Conservation (phyloP, 441 rosid species). For the Daphne laureola region DNA sequence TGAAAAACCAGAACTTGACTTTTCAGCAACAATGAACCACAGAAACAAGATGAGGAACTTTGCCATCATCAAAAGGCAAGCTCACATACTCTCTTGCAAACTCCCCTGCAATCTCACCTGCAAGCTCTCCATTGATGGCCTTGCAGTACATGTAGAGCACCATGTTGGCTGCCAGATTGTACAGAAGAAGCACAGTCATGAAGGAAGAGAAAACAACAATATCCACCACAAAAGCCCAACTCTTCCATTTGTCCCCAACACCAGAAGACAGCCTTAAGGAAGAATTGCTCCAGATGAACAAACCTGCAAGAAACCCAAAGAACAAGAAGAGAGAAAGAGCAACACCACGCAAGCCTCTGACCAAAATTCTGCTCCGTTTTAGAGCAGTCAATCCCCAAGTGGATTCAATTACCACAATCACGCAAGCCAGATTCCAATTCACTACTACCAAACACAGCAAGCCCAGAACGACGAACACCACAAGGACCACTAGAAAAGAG, state of each 20-base stretch:
- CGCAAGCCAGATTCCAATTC: slow-evolving; percentile 42
- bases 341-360: slow-evolving; percentile 40
- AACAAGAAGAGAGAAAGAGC: slow-evolving; percentile 28
- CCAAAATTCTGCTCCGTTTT: slow-evolving; percentile 41
- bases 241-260: slow-evolving; percentile 26
- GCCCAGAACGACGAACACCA: slow-evolving; percentile 12
- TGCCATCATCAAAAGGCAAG: slow-evolving; percentile 67
- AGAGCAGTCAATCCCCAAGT: slow-evolving; percentile 57
- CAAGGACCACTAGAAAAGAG: slow-evolving; percentile 13
- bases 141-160: slow-evolving; percentile 67
- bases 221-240: slow-evolving; percentile 29
- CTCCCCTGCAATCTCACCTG: slow-evolving; percentile 66
- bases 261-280: slow-evolving; percentile 15
- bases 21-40: slow-evolving; percentile 22
- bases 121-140: slow-evolving; percentile 65
- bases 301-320: slow-evolving; percentile 18
- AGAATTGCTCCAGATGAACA: slow-evolving; percentile 23
- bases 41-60: slow-evolving; percentile 63
- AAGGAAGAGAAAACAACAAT: slow-evolving; percentile 34
- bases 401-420: slow-evolving; percentile 64
- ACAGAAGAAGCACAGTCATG: slow-evolving; percentile 23
- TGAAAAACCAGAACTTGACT: background rate
- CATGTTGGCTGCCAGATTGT: slow-evolving; percentile 33
- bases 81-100: slow-evolving; percentile 59
- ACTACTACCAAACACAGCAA: slow-evolving; percentile 34